Evolutionary conservation across 176 grass and related monocot genomes (phyloP), one percentile per base, ranked within the genome.

Genomic region (Poa pratensis): DNA sequence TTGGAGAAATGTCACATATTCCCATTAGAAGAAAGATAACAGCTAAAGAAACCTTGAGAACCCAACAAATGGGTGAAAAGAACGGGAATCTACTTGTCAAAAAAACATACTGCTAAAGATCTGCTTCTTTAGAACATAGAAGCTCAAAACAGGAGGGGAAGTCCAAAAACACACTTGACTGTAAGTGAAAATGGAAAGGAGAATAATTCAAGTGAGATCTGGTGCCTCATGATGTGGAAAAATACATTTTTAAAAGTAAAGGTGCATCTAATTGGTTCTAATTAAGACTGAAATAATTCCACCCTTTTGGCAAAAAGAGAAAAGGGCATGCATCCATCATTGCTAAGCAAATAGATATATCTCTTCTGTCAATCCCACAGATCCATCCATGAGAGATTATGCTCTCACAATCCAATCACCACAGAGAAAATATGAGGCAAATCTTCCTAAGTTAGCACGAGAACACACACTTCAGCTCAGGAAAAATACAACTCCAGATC

Each of bases 261-360:
- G 75, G 75, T 75, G 76, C 69, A 51, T 69, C 85, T 53, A 62
- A 19, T 84, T 76, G 69, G 30, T 76, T 75, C 28, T 87, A 87
- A 75, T 14, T 87, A 87, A 80, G 59, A 58, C 76, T 80, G 58
- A 84, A 83, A 87, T 79, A 71, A 69, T 42, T 70, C 49, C 79
- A 80, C 80, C 81, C 71, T 91, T 91, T 84, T 91, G 69, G 81
- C 74, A 55, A 28, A 91, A 87, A 87, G 81, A 84, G 58, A 84
- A 68, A 84, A 91, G 80, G 61, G 66, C 55, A 63, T 39, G 85
- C 35, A 62, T 76, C 69, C 69, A 91, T 87, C 69, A 91, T 91
- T 87, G 81, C 39, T 66, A 79, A 75, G 32, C 67, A 80, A 57
- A 22, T 76, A 80, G 30, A 87, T 69, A 87, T 87, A 69, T 87